These are phyloP conservation scores for Gamsiella multidivaricata DNA, from an alignment of 192 early-diverging fungal genomes.

Conservation along the genomic window DNA sequence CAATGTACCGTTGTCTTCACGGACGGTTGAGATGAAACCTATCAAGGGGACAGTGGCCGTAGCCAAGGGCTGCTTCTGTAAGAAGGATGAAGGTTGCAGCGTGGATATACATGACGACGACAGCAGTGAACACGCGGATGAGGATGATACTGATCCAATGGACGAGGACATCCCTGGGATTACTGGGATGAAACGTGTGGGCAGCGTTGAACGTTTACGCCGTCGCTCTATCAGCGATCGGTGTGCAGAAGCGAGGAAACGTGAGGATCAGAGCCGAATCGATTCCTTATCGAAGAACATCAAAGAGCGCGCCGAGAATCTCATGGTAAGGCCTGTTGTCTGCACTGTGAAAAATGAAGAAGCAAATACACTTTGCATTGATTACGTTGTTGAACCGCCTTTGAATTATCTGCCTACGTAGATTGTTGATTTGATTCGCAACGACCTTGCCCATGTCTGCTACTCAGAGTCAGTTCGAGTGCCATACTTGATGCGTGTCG, in stretches of 20 bases:
- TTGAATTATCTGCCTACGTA: conserved; percentile 38
- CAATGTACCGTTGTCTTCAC: conserved; percentile 8
- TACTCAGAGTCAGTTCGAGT: conserved; percentile 74
- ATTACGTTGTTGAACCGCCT: background rate
- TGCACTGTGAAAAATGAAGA: no score
- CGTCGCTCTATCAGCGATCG: background rate
- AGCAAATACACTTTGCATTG: no score
- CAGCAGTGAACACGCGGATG: conserved; percentile 25
- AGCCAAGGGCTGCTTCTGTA: conserved; percentile 60
- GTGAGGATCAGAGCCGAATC: conserved; percentile 57
- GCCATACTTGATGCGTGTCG: conserved; percentile 87
- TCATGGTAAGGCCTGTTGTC: conserved; percentile 76
- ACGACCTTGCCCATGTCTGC: conserved; percentile 88
- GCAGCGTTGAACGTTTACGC: background rate
- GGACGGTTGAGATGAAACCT: conserved; percentile 90
- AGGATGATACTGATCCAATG: conserved; percentile 51
- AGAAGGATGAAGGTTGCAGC: conserved; percentile 44
- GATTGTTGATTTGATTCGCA: conserved; percentile 96
- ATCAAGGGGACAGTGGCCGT: conserved; percentile 88
- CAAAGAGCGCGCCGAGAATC: conserved; percentile 95
- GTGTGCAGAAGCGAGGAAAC: conserved; percentile 42
- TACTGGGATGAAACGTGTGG: background rate
- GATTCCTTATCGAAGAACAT: conserved; percentile 68
- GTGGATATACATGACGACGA: conserved; percentile 44
- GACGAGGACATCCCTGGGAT: background rate